Evolutionary conservation across 2,329 filamentous ascomycete species (phyloP).

Genomic region (Ophiostoma pallidulum): DNA sequence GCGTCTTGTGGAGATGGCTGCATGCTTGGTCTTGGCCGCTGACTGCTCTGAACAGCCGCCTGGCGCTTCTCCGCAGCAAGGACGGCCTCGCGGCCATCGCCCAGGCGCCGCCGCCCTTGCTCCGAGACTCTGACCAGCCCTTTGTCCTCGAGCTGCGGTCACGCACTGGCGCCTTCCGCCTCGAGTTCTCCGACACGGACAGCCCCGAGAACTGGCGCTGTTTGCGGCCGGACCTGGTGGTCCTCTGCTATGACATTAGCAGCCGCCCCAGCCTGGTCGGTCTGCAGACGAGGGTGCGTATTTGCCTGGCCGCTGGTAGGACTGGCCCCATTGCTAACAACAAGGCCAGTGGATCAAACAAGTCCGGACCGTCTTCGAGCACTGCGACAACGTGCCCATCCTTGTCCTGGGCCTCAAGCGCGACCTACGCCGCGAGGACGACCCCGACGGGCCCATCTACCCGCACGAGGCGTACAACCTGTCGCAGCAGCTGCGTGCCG

Average conservation of each 20-base stretch:
- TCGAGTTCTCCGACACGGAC: slow-evolving; percentile 53
- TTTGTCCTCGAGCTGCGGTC: slow-evolving; percentile 47
- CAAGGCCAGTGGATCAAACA: slow-evolving; percentile 47
- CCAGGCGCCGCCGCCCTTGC: slow-evolving; percentile 37
- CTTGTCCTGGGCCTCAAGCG: slow-evolving; percentile 52
- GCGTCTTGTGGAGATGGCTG: neutral
- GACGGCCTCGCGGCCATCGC: slow-evolving; percentile 21
- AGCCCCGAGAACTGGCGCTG: slow-evolving; percentile 49
- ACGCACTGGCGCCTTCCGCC: slow-evolving; percentile 37
- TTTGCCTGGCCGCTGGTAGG: neutral
- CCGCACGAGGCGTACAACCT: slow-evolving; percentile 50
- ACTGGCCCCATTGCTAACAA: neutral
- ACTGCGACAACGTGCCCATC: slow-evolving; percentile 41
- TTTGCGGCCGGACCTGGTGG: slow-evolving; percentile 47
- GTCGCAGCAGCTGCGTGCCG: slow-evolving; percentile 49
- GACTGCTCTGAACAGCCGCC: slow-evolving; percentile 32
- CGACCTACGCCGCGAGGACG: slow-evolving; percentile 47
- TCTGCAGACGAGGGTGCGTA: slow-evolving; percentile 44
- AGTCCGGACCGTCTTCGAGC: slow-evolving; percentile 38
- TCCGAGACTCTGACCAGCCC: slow-evolving; percentile 51
- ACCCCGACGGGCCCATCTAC: slow-evolving; percentile 51
- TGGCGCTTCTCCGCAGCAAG: slow-evolving; percentile 34
- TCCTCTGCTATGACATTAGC: slow-evolving; percentile 54
- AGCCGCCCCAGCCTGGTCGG: slow-evolving; percentile 49
- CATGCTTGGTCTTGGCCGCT: neutral